Evolutionary conservation across 768 basidiomycete species (phyloP), one percentile per base, ranked within the genome.

Genomic region (Pholiota conissans): DNA sequence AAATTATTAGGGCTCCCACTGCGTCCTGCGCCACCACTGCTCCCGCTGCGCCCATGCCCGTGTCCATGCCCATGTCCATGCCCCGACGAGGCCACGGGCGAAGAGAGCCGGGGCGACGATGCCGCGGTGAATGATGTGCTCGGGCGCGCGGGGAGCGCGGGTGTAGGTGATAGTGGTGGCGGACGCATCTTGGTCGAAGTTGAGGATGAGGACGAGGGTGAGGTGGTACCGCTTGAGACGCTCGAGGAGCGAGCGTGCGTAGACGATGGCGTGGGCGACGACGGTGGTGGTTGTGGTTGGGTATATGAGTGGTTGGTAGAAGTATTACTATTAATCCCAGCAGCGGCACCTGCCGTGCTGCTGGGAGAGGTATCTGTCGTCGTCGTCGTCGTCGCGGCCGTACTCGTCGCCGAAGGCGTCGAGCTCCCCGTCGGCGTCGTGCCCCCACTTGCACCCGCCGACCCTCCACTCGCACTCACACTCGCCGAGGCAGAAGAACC

Each of bases 101-200:
- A 29, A 4, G 42, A 45, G 14, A 39, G 30, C 16, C 35, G 47
- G 10, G 63, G 59, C 2, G 61, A 62, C 3, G 61, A 62, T 14
- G 62, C 68, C 10, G 68, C 65, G 10, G 70, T 71, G 61, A 71
- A 71, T 14, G 73, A 74, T 2, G 74, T 76, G 51, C 73, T 73
- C 18, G 75, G 73, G 39, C 71, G 64, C 3, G 63, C 68, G 10
- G 71, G 71, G 5, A 66, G 62, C 42, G 9, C 42, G 9, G 42
- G 42, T 5, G 42, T 45, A 1, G 42, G 71, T 30, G 71, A 67
- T 16, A 72, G 58, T 18, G 42, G n/a, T 10, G 74, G 71, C 4
- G 69, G 68, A 20, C 67, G 69, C 8, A 62, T 59, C 48, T 67
- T 69, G 4, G 66, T 57, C 7, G 30, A 32, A 13, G 30, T 32